Base-by-base conservation (phyloP, 169 alveolate genomes). In the Plasmodium inui region DNA sequence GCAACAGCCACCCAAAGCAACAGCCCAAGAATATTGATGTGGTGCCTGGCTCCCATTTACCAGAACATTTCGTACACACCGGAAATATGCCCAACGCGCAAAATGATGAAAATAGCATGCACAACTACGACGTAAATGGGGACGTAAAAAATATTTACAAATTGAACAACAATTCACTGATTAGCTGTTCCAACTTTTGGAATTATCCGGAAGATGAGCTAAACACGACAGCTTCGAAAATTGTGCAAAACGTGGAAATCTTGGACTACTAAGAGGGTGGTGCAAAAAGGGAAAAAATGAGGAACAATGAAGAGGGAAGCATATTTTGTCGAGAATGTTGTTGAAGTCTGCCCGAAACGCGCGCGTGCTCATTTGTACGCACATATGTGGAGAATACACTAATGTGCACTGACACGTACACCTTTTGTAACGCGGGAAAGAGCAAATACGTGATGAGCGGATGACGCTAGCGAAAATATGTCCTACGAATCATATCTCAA, bases 151-250 rank as follows among this genome's bases (percentile, higher is more conserved):
- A 86, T 78, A 22, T 78, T 34, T 86, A 86, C 67, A 86, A 76
- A 67, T 14, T 86, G 10, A 86, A 76, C 44, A 86, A 86, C 61
- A 86, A 37, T 37, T 19, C 84, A 17, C 67, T 86, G 70, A 57
- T 41, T 73, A 76, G 93, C 46, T 86, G 93, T 41, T 86, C 93
- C 19, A 86, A 86, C 67, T 76, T 86, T 37, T 86, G 93, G 93
- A 86, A 86, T 86, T 74, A 50, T 46, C 81, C 93, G 1, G 93
- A 86, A 76, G 93, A 86, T 76, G 93, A 86, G 46, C 67, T 86
- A 3, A 14, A 83, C 30, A 78, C 93, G 12, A 22, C 85, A 32
- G 72, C 93, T 22, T 34, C 93, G 44, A 74, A 86, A 86, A 86
- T 86, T 46, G 82, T 74, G 28, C 93, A 86, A 39, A 78, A 86